Base-by-base conservation (phyloP, 805 yeast genomes). In the Yarrowia osloensis region DNA sequence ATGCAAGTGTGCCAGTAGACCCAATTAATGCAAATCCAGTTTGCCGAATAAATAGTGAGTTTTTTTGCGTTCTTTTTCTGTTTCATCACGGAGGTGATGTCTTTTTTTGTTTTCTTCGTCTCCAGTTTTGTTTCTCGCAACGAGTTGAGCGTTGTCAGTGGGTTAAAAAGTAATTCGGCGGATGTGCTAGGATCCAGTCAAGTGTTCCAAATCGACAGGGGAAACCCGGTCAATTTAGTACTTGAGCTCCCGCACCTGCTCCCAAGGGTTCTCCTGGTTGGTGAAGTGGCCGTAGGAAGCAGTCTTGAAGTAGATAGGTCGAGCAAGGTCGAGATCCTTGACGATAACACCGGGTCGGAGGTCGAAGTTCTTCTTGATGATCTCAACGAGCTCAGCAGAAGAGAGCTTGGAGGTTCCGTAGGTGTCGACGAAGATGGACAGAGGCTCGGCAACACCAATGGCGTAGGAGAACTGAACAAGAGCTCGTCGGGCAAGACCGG, bases 241-340 rank as follows among this genome's bases (percentile, higher is more conserved):
- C 73, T 77, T 70, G 71, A 80, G 79, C 74, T 74, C 73, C 70
- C 76, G 91, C 82, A 98, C 97, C 83, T 90, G 87, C 86, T 95
- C 99, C 99, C 99, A 95, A 77, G 97, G 84, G 88, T 91, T 90
- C 78, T 88, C 89, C 86, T 94, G 99, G 89, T 95, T 91, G 79
- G 99, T 95, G 90, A 95, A 95, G 84, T 95, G 99, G 80, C 99
- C 99, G 82, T 95, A 94, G 68, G 97, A 89, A 76, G 99, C 99
- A 75, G 99, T 95, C 89, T 94, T 90, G 85, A 91, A 87, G 87
- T 95, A 95, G 82, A 95, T 95, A 81, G 99, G 99, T 84, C 97
- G 91, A 72, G 99, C 99, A 79, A 95, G 87, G 80, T 95, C 95
- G 78, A 95, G 88, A 81, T 93, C 97, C 81, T 84, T 91, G 79